Percentiles rank a stretch among this genome's conserved stretches.
Evolutionary conservation across 2,329 filamentous ascomycete genomes (phyloP).

Genomic region (Pseudocercospora cruenta): DNA sequence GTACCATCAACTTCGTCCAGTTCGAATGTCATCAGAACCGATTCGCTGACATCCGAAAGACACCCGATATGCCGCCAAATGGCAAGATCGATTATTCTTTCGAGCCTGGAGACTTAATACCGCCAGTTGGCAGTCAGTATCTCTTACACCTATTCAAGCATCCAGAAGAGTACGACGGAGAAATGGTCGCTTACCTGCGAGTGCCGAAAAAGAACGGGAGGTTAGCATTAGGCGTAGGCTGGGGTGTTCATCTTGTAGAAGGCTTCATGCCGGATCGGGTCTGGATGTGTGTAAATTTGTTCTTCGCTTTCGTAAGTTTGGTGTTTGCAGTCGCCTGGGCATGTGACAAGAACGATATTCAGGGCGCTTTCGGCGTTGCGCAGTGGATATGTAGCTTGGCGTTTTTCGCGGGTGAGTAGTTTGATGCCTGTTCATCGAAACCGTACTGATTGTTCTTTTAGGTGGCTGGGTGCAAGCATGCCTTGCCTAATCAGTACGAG

Average conservation of each 20-base stretch:
- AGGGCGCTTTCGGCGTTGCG: conserved; percentile 47
- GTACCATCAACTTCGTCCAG: conserved; percentile 45
- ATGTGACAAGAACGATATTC: conserved; percentile 38
- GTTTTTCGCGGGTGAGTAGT: conserved; percentile 27
- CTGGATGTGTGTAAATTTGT: conserved; percentile 37
- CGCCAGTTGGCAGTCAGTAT: conserved; percentile 44
- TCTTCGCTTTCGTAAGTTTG: conserved; percentile 39
- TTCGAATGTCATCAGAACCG: conserved; percentile 43
- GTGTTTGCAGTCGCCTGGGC: conserved; percentile 44
- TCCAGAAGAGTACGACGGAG: conserved; percentile 45
- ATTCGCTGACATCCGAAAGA: conserved; percentile 44
- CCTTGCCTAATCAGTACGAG: conserved; percentile 9
- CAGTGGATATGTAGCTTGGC: conserved; percentile 43
- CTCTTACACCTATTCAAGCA: conserved; percentile 46
- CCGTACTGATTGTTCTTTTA: conserved; percentile 7
- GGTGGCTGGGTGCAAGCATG: conserved; percentile 42
- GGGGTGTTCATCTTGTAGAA: conserved; percentile 46
- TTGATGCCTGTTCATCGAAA: neutral
- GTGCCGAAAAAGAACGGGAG: conserved; percentile 40
- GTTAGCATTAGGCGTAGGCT: conserved; percentile 43
- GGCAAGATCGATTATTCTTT: conserved; percentile 38
- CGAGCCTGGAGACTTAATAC: conserved; percentile 43
- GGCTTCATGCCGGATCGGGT: conserved; percentile 43
- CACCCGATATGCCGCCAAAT: conserved; percentile 42
- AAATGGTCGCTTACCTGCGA: conserved; percentile 43